Percentiles rank a stretch among this genome's conserved stretches.
Conservation (phyloP, 2,329 filamentous ascomycete species). For the Aspergillus puulaauensis region DNA sequence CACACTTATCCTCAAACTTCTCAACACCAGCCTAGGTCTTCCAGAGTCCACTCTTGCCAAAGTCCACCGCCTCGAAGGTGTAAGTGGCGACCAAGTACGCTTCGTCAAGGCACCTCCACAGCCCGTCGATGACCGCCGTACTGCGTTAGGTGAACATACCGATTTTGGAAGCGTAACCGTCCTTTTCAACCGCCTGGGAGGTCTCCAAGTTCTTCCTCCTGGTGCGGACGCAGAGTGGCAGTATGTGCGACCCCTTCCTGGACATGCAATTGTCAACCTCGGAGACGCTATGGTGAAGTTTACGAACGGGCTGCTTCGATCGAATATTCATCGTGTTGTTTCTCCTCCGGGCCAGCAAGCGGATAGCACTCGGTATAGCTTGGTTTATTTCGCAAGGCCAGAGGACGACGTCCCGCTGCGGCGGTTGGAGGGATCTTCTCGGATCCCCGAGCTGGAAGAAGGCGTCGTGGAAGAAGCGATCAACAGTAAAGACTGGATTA, state of each 20-base stretch:
- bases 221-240: slow-evolving; percentile 46
- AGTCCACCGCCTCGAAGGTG: slow-evolving; percentile 46
- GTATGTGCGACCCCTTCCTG: slow-evolving; percentile 53
- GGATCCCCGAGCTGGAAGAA: slow-evolving; percentile 33
- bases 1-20: slow-evolving; percentile 42
- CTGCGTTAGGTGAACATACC: slow-evolving; percentile 54
- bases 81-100: slow-evolving; percentile 56
- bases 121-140: slow-evolving; percentile 40
- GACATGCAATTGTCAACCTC: slow-evolving; percentile 47
- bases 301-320: slow-evolving; percentile 41
- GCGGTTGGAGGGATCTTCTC: slow-evolving; percentile 35
- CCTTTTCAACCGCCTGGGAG: slow-evolving; percentile 57
- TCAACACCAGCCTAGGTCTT: slow-evolving; percentile 48
- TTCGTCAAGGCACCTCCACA: slow-evolving; percentile 53
- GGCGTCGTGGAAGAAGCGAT: slow-evolving; percentile 36
- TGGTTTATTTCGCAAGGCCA: slow-evolving; percentile 57
- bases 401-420: slow-evolving; percentile 49
- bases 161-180: slow-evolving; percentile 59
- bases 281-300: slow-evolving; percentile 48
- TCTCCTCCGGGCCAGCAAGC: slow-evolving; percentile 50
- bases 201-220: slow-evolving; percentile 53
- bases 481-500: slow-evolving; percentile 45
- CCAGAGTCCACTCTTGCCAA: slow-evolving; percentile 41
- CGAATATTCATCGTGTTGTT: slow-evolving; percentile 52
- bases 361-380: slow-evolving; percentile 47